Evolutionary conservation across 306 rosid genomes (phyloP), one percentile per base, ranked within the genome.

Genomic region (Cicer arietinum): DNA sequence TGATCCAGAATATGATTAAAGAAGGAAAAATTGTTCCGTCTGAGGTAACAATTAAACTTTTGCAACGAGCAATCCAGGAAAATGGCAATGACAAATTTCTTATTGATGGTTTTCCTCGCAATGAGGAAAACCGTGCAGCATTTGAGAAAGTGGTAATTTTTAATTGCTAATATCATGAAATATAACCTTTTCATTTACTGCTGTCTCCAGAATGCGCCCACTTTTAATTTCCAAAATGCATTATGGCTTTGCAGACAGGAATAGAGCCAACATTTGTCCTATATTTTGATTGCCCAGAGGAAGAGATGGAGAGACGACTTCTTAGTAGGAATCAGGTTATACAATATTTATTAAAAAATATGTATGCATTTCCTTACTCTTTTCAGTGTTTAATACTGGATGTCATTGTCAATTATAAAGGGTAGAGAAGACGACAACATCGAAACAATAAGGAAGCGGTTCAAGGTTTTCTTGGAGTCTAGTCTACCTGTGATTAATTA

Each of bases 81-180:
- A 80, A 46, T 83, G 90, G 88, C 57, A 95, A 95, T 73, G 90
- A 90, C 83, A 95, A 89, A 80, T 95, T 90, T 88, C 98, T 95
- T 57, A 90, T 95, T 84, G 99, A 95, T 86, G 99, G 99, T 67
- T 95, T 95, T 82, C 99, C 99, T 59, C 99, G 99, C 57, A 92
- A 95, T 73, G 98, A 95, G 86, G 99, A 95, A 90, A 95, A 92
- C 76, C 99, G 96, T 80, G 98, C 98, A 40, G 99, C 99, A 51
- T 95, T 95, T 83, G 99, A 95, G 85, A 82, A 75, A 5, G 98
- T 90, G 83, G 99, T 94, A 80, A 88, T 71, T 59, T 43, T 42
- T 62, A 54, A 14, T 57, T 57, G 54, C 45, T 60, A 61, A 17
- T 59, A 7, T 54, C 10, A 60, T 47, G 14, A 56, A 59, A 3